Percentiles rank a stretch among this genome's conserved stretches.
Conservation (phyloP, 164 flowering plant genomes). For the Magnolia officinalis region DNA sequence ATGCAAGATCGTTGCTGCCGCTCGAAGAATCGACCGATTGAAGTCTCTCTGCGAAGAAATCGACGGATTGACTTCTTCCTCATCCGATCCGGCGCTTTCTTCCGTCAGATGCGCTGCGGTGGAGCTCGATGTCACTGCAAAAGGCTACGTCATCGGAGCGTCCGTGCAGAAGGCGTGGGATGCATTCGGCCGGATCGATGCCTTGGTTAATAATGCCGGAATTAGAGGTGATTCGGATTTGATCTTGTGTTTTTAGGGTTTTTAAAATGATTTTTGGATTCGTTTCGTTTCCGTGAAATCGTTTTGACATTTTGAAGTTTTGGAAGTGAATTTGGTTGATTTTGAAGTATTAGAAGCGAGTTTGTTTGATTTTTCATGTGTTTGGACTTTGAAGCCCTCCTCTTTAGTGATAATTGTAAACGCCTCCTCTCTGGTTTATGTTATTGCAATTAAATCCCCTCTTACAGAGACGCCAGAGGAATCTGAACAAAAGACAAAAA, state of each 20-base stretch:
- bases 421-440: too few species aligned
- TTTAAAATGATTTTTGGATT: too few species aligned
- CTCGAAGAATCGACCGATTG: constrained; percentile 61
- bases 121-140: constrained; percentile 44
- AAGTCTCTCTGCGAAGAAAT: constrained; percentile 63
- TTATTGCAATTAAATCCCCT: too few species aligned
- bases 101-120: background rate
- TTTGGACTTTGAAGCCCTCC: too few species aligned
- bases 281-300: too few species aligned
- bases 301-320: too few species aligned
- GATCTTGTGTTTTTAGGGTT: background rate
- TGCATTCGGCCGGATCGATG: constrained; percentile 71
- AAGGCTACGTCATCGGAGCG: constrained; percentile 36
- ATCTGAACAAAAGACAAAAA: too few species aligned
- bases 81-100: background rate
- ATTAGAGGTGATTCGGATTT: constrained; percentile 45
- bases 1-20: constrained; percentile 65
- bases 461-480: too few species aligned
- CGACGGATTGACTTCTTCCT: constrained; percentile 16
- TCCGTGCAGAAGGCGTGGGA: constrained; percentile 66
- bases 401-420: too few species aligned
- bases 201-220: constrained; percentile 72
- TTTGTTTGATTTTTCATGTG: too few species aligned
- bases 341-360: too few species aligned
- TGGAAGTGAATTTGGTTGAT: too few species aligned